phyloP scores from a whole-genome alignment of 805 yeast genomes.

The Ogataea parapolymorpha region DNA sequence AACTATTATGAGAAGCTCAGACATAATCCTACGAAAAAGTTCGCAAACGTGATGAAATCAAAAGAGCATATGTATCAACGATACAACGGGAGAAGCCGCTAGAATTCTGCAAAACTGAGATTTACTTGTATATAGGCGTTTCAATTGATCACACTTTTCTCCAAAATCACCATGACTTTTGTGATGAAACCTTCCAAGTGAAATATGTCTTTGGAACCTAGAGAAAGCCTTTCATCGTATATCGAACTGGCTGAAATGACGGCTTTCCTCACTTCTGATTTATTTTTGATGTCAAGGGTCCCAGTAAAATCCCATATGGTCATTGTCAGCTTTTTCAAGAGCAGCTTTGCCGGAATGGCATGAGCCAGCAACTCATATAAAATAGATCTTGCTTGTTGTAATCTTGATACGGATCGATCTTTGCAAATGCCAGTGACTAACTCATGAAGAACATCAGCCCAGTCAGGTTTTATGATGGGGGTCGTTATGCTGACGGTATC shows the following conservation, averaged over 20 bases:
- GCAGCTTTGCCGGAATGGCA: constrained; percentile 86
- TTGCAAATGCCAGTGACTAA: constrained; percentile 58
- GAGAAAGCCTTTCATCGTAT: constrained; percentile 80
- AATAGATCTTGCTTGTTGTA: constrained; percentile 60
- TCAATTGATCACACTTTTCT: constrained; percentile 29
- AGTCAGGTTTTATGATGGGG: constrained; percentile 70
- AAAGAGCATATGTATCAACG: constrained; percentile 49
- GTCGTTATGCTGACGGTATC: constrained; percentile 48
- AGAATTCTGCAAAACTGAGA: too few species aligned
- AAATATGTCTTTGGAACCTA: constrained; percentile 86
- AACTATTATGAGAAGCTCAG: constrained; percentile 55
- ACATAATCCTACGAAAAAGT: constrained; percentile 62
- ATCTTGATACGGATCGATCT: constrained; percentile 60
- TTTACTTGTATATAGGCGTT: background rate
- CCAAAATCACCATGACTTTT: constrained; percentile 75
- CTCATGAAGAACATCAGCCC: constrained; percentile 77
- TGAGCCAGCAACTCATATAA: constrained; percentile 86
- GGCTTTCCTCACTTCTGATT: constrained; percentile 34
- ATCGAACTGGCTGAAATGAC: constrained; percentile 60
- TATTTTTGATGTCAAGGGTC: constrained; percentile 17
- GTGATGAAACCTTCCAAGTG: constrained; percentile 95
- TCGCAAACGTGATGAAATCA: constrained; percentile 50
- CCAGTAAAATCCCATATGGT: constrained; percentile 31
- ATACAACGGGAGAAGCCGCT: constrained; percentile 29
- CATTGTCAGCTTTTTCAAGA: constrained; percentile 57